Evolutionary conservation across 1,284 basidiomycete species (phyloP), one percentile per base, ranked within the genome.

Genomic region (Rhodotorula sp.): DNA sequence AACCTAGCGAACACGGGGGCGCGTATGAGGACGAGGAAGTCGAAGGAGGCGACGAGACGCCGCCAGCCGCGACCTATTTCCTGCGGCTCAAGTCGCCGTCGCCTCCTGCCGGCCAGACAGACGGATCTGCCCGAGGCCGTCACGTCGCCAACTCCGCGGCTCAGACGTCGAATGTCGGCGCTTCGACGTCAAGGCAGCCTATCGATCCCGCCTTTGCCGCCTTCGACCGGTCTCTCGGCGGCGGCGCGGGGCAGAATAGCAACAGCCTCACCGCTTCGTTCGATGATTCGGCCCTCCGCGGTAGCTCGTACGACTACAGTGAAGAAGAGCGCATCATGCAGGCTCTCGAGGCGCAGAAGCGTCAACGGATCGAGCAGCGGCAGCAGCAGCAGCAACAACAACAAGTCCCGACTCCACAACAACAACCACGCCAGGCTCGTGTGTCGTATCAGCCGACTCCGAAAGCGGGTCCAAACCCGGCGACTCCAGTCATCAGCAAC

Each of bases 251-350:
- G 21, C 54, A 58, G 23, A 34, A 62, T 39, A 62, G 65, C 56
- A 46, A 60, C 51, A 60, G 58, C 58, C 58, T 64, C 3, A 58
- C 60, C 43, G 64, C 58, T 26, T 62, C 65, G 29, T 26, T 87
- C 69, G 74, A 87, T 26, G 87, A 87, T 46, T 84, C 39, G 86
- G 87, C 39, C 83, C 60, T 84, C 68, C 84, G 85, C 34, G 84
- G 84, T 15, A 78, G 86, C 8, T 90, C 88, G 77, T 91, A 92
- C 79, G 90, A 90, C 79, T 92, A 91, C 78, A 86, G 87, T 16
- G 86, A 85, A 10, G 90, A 92, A 79, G 90, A 92, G 78, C 64
- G 70, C 48, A 72, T 79, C 48, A 71, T 77, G 15, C 54, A 57
- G 54, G 54, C 54, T 43, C 63, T 64, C 54, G 63, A 64, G 18